Percentiles rank a stretch among this genome's conserved stretches.
Conservation (phyloP, 2,329 filamentous ascomycete genomes). For the Amylocarpus encephaloides region DNA sequence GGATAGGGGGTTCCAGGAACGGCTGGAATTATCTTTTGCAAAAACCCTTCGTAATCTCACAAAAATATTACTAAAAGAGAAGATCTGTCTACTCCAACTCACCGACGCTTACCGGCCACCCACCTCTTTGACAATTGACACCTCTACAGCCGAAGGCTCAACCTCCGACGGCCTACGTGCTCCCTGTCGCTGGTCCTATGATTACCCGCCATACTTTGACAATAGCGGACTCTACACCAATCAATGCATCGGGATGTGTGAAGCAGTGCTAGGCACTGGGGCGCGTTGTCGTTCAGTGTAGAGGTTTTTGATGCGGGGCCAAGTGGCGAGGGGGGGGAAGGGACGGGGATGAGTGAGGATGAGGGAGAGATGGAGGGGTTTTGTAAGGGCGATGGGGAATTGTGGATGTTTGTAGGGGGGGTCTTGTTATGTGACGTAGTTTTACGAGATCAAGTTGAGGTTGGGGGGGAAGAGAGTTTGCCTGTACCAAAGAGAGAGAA, state of each 20-base stretch:
- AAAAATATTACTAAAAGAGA: constrained; percentile 54
- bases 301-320: constrained; percentile 63
- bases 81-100: constrained; percentile 70
- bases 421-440: neutral
- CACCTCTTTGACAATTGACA: constrained; percentile 45
- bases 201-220: constrained; percentile 62
- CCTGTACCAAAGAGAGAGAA: no score
- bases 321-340: constrained; percentile 38
- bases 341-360: constrained; percentile 31
- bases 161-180: no score
- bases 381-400: constrained; percentile 42
- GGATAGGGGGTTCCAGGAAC: constrained; percentile 33
- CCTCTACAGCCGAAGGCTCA: constrained; percentile 35
- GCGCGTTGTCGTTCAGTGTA: constrained; percentile 58
- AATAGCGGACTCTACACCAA: constrained; percentile 62
- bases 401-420: constrained; percentile 34
- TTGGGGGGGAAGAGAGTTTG: no score
- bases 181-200: constrained; percentile 67
- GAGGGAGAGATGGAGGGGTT: constrained; percentile 37
- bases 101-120: constrained; percentile 64
- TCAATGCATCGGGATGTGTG: constrained; percentile 49
- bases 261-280: constrained; percentile 60
- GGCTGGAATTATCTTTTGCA: constrained; percentile 45
- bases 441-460: no score
- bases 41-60: constrained; percentile 51